Evolutionary conservation across 1,284 basidiomycete genomes (phyloP), one percentile per base, ranked within the genome.

Genomic region (Pascua sp.): DNA sequence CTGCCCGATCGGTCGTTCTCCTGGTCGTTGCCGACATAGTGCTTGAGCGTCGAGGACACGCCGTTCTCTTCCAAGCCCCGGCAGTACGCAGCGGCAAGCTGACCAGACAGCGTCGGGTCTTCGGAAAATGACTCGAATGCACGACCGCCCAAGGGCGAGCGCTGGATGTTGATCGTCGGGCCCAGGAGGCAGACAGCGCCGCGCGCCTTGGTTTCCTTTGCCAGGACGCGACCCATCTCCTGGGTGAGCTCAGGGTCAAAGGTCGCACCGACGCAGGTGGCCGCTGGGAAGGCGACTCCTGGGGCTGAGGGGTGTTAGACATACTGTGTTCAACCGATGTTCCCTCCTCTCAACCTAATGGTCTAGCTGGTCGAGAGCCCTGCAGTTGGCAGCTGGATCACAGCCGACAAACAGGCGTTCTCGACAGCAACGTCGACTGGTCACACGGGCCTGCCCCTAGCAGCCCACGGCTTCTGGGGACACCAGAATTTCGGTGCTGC

Each of bases 151-250:
- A 89, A 81, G 10, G 88, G 88, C 59, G 81, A 86, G 32, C 89
- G 82, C 71, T 88, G 87, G 51, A 89, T 90, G 72, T 91, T 91
- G 72, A 86, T 86, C 0, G 88, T 90, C 1, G 89, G 89, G 0
- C 84, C 88, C 36, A 90, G 82, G 8, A 77, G 68, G 8, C 89
- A 80, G 9, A 85, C 84, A 4, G 86, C 85, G 37, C 84, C 81
- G 46, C 86, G 82, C 42, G 87, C 80, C 70, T 85, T 89, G 4
- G 86, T 83, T 71, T 91, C 89, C 12, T 79, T 77, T 0, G 87
- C 88, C 24, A 91, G 81, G 12, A 76, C 60, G 42, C 78, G 69
- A 9, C 86, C 88, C 15, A 85, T 81, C 61, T 82, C 74, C 57
- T 84, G 76, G 42, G 89, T 80, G 47, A 89, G 82, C 15, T 83